Percentiles rank a stretch among this genome's conserved stretches.
Evolutionary conservation across 1,284 basidiomycete species (phyloP).

Genomic region (Inonotus hispidus): DNA sequence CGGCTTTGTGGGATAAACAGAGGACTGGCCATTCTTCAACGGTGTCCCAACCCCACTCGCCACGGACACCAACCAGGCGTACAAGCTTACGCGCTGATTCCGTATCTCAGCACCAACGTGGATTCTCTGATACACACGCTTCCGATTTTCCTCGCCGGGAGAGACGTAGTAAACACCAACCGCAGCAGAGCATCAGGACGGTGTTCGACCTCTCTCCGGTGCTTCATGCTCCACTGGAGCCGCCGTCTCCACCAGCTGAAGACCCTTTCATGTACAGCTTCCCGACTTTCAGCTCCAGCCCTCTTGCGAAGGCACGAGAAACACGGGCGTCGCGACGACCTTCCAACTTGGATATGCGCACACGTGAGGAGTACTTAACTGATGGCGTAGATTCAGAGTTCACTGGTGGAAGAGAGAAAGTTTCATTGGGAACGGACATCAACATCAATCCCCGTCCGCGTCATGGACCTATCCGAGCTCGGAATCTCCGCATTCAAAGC

Average conservation of each 20-base stretch:
- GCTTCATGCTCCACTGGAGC: background rate
- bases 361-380: background rate
- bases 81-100: background rate
- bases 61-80: background rate
- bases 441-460: background rate
- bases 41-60: background rate
- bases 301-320: slow-evolving; percentile 13
- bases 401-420: background rate
- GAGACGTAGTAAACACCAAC: slow-evolving; percentile 4
- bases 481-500: slow-evolving; percentile 12
- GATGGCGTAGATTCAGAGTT: background rate
- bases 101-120: slow-evolving; percentile 10
- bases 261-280: slow-evolving; percentile 19
- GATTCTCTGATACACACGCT: slow-evolving; percentile 4
- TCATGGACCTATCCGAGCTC: slow-evolving; percentile 9
- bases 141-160: background rate
- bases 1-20: slow-evolving; percentile 13
- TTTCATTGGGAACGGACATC: background rate
- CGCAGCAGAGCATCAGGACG: slow-evolving; percentile 6
- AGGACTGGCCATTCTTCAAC: background rate
- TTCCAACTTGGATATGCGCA: background rate
- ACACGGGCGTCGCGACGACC: slow-evolving; percentile 10
- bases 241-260: background rate
- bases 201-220: slow-evolving; percentile 12
- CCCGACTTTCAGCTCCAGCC: slow-evolving; percentile 13